Conservation (phyloP, 2,329 filamentous ascomycete species). For the Paramyrothecium roridum region DNA sequence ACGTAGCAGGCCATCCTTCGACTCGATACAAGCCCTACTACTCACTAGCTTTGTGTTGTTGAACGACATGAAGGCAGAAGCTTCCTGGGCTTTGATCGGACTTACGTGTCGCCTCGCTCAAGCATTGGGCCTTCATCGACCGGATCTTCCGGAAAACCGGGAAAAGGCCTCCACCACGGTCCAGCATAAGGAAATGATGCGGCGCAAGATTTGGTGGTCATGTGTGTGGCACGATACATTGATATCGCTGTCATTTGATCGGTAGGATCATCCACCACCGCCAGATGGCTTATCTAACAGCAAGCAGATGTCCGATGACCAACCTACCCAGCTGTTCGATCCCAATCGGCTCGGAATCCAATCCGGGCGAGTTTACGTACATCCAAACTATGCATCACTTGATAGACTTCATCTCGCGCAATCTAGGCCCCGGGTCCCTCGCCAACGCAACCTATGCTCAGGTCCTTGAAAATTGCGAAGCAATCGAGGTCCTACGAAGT, state of each 20-base stretch:
- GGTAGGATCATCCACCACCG: slow-evolving; percentile 32
- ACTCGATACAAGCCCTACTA: slow-evolving; percentile 62
- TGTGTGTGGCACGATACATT: slow-evolving; percentile 66
- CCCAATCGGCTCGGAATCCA: slow-evolving; percentile 38
- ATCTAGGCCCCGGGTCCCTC: slow-evolving; percentile 52
- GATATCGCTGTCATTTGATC: slow-evolving; percentile 63
- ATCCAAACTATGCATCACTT: slow-evolving; percentile 65
- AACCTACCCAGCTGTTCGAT: slow-evolving; percentile 55
- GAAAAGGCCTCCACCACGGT: slow-evolving; percentile 41
- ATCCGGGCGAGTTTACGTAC: slow-evolving; percentile 51
- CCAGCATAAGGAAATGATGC: slow-evolving; percentile 50
- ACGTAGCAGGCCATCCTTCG: slow-evolving; percentile 52
- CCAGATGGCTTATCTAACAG: slow-evolving; percentile 6
- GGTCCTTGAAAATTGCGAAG: slow-evolving; percentile 56
- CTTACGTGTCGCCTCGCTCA: slow-evolving; percentile 64
- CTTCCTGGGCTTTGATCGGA: slow-evolving; percentile 63
- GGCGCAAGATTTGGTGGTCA: slow-evolving; percentile 60
- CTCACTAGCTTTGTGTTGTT: slow-evolving; percentile 61
- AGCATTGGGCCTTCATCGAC: slow-evolving; percentile 58
- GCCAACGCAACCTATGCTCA: slow-evolving; percentile 47
- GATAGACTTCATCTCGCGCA: slow-evolving; percentile 57
- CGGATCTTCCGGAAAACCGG: slow-evolving; percentile 39
- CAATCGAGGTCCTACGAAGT: slow-evolving; percentile 48
- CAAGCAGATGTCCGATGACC: slow-evolving; percentile 56
- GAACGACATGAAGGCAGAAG: slow-evolving; percentile 69